Conservation (phyloP, 768 basidiomycete species). For the Mycena floridula region DNA sequence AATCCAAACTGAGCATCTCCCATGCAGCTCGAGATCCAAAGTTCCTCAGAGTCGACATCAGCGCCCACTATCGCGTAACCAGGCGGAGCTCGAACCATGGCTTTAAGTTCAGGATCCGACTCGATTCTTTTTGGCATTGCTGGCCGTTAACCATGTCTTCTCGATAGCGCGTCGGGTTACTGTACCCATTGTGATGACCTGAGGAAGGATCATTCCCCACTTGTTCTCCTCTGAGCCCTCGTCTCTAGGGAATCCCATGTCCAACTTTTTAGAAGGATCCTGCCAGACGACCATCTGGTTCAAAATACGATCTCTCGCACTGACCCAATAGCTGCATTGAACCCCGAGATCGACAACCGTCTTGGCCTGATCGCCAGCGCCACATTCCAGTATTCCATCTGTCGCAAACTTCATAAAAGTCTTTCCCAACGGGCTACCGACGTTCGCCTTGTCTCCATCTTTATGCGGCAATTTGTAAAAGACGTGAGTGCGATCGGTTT, state of each 20-base stretch:
- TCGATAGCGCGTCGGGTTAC: conserved; percentile 97
- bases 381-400: conserved; percentile 80
- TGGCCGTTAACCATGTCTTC: conserved; percentile 96
- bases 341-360: conserved; percentile 90
- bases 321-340: conserved; percentile 97
- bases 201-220: conserved; percentile 91
- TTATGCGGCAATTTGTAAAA: conserved; percentile 97
- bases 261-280: conserved; percentile 24
- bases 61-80: conserved; percentile 96
- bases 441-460: conserved; percentile 90
- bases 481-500: conserved; percentile 40
- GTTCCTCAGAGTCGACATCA: conserved; percentile 97
- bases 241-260: conserved; percentile 44
- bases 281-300: conserved; percentile 95
- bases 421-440: conserved; percentile 89
- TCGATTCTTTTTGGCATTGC: conserved; percentile 95
- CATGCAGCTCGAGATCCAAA: conserved; percentile 99
- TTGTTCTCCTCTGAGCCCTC: conserved; percentile 29
- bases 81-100: conserved; percentile 91
- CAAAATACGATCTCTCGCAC: conserved; percentile 82
- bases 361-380: conserved; percentile 71
- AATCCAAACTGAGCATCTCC: conserved; percentile 97
- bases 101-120: conserved; percentile 98
- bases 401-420: conserved; percentile 84
- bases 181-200: conserved; percentile 97